These are phyloP conservation scores for Tuber melanosporum DNA, from an alignment of 495 filamentous ascomycete species.

Conservation along the genomic window DNA sequence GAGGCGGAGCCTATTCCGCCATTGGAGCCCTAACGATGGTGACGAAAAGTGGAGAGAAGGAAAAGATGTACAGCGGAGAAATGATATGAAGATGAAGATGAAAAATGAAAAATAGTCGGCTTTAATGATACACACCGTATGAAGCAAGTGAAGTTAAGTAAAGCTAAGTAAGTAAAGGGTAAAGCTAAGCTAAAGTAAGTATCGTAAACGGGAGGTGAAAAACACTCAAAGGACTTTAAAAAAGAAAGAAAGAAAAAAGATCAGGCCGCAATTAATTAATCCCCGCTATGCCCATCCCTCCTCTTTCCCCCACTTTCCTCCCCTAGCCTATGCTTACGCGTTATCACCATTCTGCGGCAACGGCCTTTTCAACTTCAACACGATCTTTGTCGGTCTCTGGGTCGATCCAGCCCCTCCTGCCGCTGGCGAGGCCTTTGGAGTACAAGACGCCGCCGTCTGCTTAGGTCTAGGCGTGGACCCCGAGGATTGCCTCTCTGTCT, in stretches of 20 bases:
- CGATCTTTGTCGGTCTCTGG: conserved; percentile 31
- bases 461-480: conserved; percentile 26
- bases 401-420: conserved; percentile 21
- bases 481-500: conserved; percentile 24
- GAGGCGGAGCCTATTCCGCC: not conserved
- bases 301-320: not conserved
- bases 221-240: not conserved
- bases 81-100: conserved; percentile 1
- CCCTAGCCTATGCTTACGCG: not conserved
- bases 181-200: not conserved
- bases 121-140: conserved; percentile 7
- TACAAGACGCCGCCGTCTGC: conserved; percentile 6
- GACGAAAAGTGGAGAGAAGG: not conserved
- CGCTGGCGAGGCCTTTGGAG: conserved; percentile 19
- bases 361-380: conserved; percentile 33
- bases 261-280: conserved; percentile 18
- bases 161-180: conserved; percentile 18
- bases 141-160: conserved; percentile 6
- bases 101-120: conserved; percentile 13
- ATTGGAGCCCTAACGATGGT: not conserved
- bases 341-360: conserved; percentile 24
- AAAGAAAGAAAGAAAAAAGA: conserved; percentile 6
- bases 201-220: not conserved
- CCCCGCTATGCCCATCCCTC: conserved; percentile 18
- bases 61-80: not conserved